A percentile compares a stretch with the other conserved stretches of the same genome.
phyloP scores from a whole-genome alignment of 2,329 filamentous ascomycete species.

The Amylocarpus encephaloides region DNA sequence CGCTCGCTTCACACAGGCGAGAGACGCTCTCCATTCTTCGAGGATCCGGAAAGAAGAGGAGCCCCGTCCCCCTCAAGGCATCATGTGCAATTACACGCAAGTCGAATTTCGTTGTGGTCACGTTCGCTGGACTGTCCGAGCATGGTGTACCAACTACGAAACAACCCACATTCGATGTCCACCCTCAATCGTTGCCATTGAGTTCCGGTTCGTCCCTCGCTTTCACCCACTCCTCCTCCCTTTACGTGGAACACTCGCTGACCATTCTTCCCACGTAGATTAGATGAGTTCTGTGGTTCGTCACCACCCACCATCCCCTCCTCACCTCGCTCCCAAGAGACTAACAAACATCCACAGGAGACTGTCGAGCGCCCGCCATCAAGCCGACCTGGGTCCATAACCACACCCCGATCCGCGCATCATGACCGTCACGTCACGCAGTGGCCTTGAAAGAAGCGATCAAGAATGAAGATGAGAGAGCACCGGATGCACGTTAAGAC shows the following conservation, averaged over 20 bases:
- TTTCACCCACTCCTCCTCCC: not conserved
- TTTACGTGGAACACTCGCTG: too few relatives aligned
- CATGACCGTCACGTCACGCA: too few relatives aligned
- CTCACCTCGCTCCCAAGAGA: not conserved
- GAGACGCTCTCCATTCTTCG: not conserved
- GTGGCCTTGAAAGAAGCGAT: too few relatives aligned
- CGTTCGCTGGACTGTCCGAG: constrained; percentile 47
- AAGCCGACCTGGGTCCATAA: constrained; percentile 21
- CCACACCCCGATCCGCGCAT: not conserved
- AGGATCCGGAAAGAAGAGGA: not conserved
- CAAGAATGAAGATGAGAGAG: too few relatives aligned
- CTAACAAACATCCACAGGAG: constrained; percentile 13
- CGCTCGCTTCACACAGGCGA: not conserved
- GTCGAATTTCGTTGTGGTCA: constrained; percentile 52
- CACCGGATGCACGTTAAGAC: too few relatives aligned
- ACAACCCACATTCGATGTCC: constrained; percentile 49
- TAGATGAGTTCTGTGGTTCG: constrained; percentile 29
- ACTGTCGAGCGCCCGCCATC: constrained; percentile 23
- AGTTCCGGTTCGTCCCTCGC: constrained; percentile 22
- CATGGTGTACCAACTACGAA: constrained; percentile 44
- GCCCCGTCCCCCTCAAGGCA: constrained; percentile 6
- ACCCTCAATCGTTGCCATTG: constrained; percentile 40
- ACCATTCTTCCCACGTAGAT: constrained; percentile 15
- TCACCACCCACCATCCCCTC: not conserved
- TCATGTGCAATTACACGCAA: constrained; percentile 54